Evolutionary conservation across 1,284 basidiomycete species (phyloP).

Genomic region (Tilletiaria anomala): DNA sequence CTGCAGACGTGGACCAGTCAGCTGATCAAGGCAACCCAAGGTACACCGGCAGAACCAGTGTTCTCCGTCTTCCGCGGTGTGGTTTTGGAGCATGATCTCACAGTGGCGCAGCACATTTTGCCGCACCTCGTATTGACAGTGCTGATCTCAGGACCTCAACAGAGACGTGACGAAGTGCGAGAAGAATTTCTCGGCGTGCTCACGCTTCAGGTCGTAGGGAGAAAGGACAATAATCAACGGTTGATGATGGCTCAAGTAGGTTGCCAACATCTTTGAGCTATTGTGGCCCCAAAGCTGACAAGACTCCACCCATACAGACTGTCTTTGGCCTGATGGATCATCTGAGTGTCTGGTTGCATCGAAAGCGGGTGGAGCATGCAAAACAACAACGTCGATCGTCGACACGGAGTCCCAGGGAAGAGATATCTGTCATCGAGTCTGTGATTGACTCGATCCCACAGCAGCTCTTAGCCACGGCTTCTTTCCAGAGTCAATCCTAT

Average conservation of each 20-base stretch:
- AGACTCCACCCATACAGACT: conserved; percentile 46
- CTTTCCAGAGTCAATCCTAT: conserved; percentile 82
- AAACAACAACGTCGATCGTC: neutral
- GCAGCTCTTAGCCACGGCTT: conserved; percentile 79
- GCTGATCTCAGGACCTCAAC: conserved; percentile 60
- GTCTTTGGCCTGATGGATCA: conserved; percentile 92
- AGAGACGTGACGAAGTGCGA: conserved; percentile 50
- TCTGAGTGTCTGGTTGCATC: conserved; percentile 70
- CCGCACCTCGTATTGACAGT: conserved; percentile 83
- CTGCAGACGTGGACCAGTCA: conserved; percentile 75
- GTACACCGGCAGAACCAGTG: conserved; percentile 45
- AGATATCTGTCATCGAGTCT: conserved; percentile 50
- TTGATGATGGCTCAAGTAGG: conserved; percentile 53
- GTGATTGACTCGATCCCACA: conserved; percentile 70
- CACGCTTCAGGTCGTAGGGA: conserved; percentile 58
- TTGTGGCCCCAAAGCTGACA: conserved; percentile 1
- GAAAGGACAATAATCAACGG: conserved; percentile 20
- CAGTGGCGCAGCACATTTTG: conserved; percentile 73
- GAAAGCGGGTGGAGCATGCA: conserved; percentile 38
- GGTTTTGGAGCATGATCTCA: conserved; percentile 73
- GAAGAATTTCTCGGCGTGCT: conserved; percentile 68
- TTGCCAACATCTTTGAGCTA: neutral
- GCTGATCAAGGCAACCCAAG: conserved; percentile 48
- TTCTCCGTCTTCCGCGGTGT: conserved; percentile 68
- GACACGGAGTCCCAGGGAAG: conserved; percentile 20